These are phyloP conservation scores for Cyamopsis tetragonoloba DNA, from an alignment of 306 rosid species.

Conservation along the genomic window DNA sequence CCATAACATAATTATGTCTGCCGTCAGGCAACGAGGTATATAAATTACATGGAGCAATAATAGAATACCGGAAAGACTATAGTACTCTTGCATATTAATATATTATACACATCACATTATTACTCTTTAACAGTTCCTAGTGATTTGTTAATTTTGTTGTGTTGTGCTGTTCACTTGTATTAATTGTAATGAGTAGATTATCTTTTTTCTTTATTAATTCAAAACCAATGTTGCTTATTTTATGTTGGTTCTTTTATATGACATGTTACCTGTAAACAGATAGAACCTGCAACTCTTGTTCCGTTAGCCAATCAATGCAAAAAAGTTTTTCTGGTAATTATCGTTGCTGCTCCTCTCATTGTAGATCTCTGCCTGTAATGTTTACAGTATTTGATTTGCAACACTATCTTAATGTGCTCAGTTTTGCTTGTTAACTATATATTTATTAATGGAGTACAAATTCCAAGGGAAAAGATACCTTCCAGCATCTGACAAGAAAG, in stretches of 20 bases:
- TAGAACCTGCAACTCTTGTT: conserved; percentile 90
- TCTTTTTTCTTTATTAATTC: background rate
- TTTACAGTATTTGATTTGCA: conserved; percentile 14
- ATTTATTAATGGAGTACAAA: background rate
- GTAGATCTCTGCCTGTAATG: background rate
- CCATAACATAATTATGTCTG: background rate
- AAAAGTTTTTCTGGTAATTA: conserved; percentile 85
- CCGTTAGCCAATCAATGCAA: conserved; percentile 91
- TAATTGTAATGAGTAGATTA: background rate
- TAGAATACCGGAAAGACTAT: background rate
- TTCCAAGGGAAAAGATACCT: conserved; percentile 4
- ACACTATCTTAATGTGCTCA: background rate
- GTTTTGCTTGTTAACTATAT: conserved; percentile 3
- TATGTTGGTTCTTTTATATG: conserved; percentile 17
- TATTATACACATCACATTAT: background rate
- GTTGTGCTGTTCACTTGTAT: background rate
- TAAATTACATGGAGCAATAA: background rate
- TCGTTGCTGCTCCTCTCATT: conserved; percentile 15
- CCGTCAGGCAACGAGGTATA: too few species aligned
- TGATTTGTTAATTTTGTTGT: background rate
- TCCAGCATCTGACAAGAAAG: conserved; percentile 4
- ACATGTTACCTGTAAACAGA: conserved; percentile 44
- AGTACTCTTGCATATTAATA: background rate
- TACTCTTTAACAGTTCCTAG: background rate
- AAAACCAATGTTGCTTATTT: background rate